Percentiles rank a stretch among this genome's conserved stretches.
Conservation (phyloP, 306 rosid genomes). For the Dryas drummondii region DNA sequence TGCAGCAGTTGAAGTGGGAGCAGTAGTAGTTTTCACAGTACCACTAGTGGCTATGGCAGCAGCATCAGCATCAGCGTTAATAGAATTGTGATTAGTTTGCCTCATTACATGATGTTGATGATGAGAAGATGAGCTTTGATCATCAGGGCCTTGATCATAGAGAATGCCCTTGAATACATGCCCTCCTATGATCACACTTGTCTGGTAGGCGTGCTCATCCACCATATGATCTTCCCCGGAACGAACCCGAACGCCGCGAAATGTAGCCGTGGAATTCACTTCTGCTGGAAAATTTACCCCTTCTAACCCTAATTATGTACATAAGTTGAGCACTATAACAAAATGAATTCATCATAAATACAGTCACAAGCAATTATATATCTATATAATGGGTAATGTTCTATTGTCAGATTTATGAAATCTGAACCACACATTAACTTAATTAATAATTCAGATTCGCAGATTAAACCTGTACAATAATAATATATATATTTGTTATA, state of each 20-base stretch:
- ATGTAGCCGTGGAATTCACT: slow-evolving; percentile 42
- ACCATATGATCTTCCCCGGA: slow-evolving; percentile 38
- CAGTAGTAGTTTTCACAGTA: neutral
- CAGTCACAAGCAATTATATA: neutral
- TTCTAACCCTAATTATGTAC: slow-evolving; percentile 30
- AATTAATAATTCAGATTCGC: too few relatives aligned
- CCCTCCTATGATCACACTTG: slow-evolving; percentile 61
- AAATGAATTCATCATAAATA: neutral
- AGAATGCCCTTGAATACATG: slow-evolving; percentile 62
- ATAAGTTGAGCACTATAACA: neutral
- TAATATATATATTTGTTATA: too few relatives aligned
- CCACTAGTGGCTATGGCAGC: neutral
- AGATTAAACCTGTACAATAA: too few relatives aligned
- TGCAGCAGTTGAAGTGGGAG: slow-evolving; percentile 23
- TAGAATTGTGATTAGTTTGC: slow-evolving; percentile 11
- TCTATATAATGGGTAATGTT: neutral
- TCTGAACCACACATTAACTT: too few relatives aligned
- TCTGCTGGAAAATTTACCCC: slow-evolving; percentile 45
- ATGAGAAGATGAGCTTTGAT: slow-evolving; percentile 27
- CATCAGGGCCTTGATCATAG: slow-evolving; percentile 65
- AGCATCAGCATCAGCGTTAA: slow-evolving; percentile 10
- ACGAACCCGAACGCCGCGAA: slow-evolving; percentile 48
- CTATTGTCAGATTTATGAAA: too few relatives aligned
- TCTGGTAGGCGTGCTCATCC: slow-evolving; percentile 55
- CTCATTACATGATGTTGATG: neutral